These are phyloP conservation scores for Emergomyces orientalis DNA, from an alignment of 2,329 filamentous ascomycete species.

Conservation along the genomic window DNA sequence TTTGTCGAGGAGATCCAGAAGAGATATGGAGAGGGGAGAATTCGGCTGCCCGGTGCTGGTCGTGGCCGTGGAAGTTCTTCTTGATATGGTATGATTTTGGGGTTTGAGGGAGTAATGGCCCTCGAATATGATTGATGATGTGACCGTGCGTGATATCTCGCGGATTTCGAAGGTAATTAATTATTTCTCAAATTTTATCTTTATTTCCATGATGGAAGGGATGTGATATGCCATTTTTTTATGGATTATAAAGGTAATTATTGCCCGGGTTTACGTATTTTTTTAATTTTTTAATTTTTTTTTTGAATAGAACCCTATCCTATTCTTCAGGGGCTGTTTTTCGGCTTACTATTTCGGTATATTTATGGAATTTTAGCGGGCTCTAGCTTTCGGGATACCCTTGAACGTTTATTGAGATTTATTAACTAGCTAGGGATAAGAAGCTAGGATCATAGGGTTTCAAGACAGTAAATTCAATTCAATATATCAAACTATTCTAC, in stretches of 20 bases:
- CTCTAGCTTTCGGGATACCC: background rate
- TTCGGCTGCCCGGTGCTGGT: conserved; percentile 15
- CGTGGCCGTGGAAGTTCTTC: background rate
- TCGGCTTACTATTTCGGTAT: background rate
- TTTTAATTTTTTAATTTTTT: background rate
- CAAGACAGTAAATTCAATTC: too few relatives aligned
- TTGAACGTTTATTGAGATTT: background rate
- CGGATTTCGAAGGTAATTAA: background rate
- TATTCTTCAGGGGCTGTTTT: too few relatives aligned
- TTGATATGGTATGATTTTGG: background rate
- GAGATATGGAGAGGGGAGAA: conserved; percentile 26
- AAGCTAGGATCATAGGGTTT: too few relatives aligned
- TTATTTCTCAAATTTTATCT: too few relatives aligned
- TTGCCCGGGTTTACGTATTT: background rate
- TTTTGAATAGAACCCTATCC: background rate
- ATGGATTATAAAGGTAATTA: background rate
- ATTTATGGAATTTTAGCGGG: background rate
- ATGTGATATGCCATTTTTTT: background rate
- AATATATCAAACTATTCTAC: background rate
- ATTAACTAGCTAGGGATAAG: too few relatives aligned
- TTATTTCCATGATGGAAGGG: background rate
- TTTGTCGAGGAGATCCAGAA: conserved; percentile 20
- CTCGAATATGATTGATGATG: background rate
- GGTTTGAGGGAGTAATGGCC: background rate
- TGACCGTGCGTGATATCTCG: background rate